Percentiles rank a stretch among this genome's conserved stretches.
Conservation (phyloP, 2,329 filamentous ascomycete species). For the Helotiales sp. region DNA sequence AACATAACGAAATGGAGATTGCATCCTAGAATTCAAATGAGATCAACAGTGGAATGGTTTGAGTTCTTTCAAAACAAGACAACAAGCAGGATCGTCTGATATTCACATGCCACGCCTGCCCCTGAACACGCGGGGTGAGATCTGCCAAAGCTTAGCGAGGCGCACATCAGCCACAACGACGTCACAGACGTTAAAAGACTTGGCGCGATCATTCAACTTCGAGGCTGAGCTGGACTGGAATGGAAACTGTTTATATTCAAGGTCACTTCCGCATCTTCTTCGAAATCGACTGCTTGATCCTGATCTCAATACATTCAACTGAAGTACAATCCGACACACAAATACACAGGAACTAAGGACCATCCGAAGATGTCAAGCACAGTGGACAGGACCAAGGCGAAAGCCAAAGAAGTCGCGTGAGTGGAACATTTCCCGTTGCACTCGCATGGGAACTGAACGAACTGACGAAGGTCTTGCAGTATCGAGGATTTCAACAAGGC, state of each 20-base stretch:
- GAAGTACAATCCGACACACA: background rate
- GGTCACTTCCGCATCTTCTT: background rate
- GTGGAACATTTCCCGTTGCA: conserved; percentile 21
- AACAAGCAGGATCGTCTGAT: background rate
- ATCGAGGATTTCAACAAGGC: conserved; percentile 75
- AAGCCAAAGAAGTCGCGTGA: conserved; percentile 44
- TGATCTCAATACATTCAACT: background rate
- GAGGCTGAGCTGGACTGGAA: background rate
- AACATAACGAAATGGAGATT: too few species aligned
- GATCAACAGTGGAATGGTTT: background rate
- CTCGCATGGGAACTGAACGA: background rate
- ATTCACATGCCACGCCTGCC: background rate
- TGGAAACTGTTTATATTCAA: conserved; percentile 2
- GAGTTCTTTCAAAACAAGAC: too few species aligned
- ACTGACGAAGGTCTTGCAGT: conserved; percentile 45
- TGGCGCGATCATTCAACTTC: conserved; percentile 15
- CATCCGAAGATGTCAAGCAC: conserved; percentile 32
- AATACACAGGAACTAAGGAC: background rate
- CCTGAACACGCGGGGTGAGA: background rate
- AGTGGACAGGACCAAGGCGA: conserved; percentile 38
- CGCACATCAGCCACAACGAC: conserved; percentile 3
- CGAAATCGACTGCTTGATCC: background rate
- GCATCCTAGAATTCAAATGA: too few species aligned
- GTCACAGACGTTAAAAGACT: conserved; percentile 8
- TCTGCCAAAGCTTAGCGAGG: conserved; percentile 3